Evolutionary conservation across 2,329 filamentous ascomycete species (phyloP).

Genomic region (Aspergillus spinulosporus): DNA sequence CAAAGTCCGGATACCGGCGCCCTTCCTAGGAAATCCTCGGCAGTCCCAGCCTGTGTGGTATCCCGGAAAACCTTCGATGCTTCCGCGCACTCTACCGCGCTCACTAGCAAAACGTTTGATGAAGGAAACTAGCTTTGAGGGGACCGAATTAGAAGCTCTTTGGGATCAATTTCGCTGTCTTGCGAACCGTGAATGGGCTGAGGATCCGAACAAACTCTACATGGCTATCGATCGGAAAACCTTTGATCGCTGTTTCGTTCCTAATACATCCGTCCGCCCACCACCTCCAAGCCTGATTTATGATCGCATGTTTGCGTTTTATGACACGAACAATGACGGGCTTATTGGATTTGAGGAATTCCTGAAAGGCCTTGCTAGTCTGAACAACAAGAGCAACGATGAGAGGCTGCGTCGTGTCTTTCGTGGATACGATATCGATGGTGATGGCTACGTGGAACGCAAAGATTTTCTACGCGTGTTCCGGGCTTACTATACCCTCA

Average conservation of each 20-base stretch:
- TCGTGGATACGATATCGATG: conserved; percentile 85
- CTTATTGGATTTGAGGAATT: conserved; percentile 94
- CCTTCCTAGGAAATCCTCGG: conserved; percentile 73
- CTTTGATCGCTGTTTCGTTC: conserved; percentile 87
- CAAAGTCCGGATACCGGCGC: conserved; percentile 88
- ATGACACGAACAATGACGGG: conserved; percentile 85
- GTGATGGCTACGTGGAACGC: conserved; percentile 80
- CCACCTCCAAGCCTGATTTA: conserved; percentile 85
- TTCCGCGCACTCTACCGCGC: conserved; percentile 66
- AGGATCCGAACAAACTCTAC: conserved; percentile 74
- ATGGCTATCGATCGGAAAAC: conserved; percentile 89
- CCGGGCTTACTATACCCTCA: conserved; percentile 85
- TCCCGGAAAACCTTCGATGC: conserved; percentile 76
- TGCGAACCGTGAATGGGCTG: conserved; percentile 78
- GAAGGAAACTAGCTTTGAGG: conserved; percentile 74
- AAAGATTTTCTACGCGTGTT: conserved; percentile 91
- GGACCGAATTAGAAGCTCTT: conserved; percentile 83
- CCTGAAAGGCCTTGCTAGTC: conserved; percentile 71
- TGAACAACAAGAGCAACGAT: conserved; percentile 59
- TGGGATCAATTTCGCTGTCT: conserved; percentile 98
- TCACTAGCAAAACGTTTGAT: conserved; percentile 67
- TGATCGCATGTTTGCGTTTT: conserved; percentile 95
- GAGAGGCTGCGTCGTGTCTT: conserved; percentile 75
- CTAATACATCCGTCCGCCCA: conserved; percentile 75
- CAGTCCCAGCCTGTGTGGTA: conserved; percentile 85